Base-by-base conservation (phyloP, 176 grass and related monocot genomes). In the Pharus latifolius region DNA sequence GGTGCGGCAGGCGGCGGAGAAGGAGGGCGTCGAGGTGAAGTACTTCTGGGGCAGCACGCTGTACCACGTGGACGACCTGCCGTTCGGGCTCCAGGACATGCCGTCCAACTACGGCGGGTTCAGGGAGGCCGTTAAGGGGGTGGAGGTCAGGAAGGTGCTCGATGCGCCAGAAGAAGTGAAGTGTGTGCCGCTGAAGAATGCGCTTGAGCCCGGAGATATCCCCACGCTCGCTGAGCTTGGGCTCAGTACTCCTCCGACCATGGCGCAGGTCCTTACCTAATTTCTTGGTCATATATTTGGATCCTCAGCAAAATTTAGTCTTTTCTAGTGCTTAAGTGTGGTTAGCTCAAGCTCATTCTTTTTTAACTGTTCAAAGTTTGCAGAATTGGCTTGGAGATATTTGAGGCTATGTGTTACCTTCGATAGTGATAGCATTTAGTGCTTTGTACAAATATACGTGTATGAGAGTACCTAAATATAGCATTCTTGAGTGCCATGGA, bases 21-120 rank as follows among this genome's bases (percentile, higher is more conserved):
- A 85, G 72, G 86, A 98, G 44, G 95, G 95, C 26, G 54, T 98
- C 41, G 80, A 98, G 67, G 78, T 98, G 35, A 98, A 98, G 75
- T 98, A 94, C 75, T 94, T 98, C 75, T 98, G 89, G 90, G 95
- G 89, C 41, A 98, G 90, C 78, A 98, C 90, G 22, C 70, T 94
- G 52, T 90, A 91, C 72, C 90, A 98, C 62, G 31, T 98, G 42
- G 95, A 99, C 2, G 87, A 94, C 57, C 80, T 99, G n/a, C 87
- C 90, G 13, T 99, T 94, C 37, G 54, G 17, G 55, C 71, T 99
- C 22, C 58, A 88, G 31, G 84, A 88, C 49, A 93, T 99, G 87
- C 76, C 87, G 1, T 85, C 82, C 5, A 88, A 73, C 43, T 94
- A 90, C 35, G 84, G 84, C 6, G 87, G 83, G 43, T 94, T 99